phyloP scores from a whole-genome alignment of 2,329 filamentous ascomycete species.

The Colletotrichum australisinense region DNA sequence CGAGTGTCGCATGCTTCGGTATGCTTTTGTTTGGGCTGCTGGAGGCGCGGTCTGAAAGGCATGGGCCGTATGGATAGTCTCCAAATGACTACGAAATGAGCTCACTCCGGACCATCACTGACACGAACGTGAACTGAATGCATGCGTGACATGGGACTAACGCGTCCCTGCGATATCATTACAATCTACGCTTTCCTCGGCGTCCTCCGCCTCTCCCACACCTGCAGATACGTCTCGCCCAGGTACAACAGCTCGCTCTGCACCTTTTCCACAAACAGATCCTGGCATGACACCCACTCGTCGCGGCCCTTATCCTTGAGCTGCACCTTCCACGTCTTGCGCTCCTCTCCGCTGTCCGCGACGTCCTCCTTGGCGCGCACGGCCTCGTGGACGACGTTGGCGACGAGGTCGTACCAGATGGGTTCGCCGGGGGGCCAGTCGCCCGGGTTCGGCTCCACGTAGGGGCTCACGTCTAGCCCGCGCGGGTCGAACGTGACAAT shows the following conservation, averaged over 20 bases:
- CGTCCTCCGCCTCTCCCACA: conserved; percentile 88
- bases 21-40: conserved; percentile 7
- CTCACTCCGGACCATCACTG: background rate
- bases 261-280: conserved; percentile 91
- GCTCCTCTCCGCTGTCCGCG: conserved; percentile 87
- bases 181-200: conserved; percentile 46
- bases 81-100: conserved; percentile 34
- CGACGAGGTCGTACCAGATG: conserved; percentile 94
- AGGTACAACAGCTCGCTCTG: conserved; percentile 91
- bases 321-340: conserved; percentile 94
- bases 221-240: conserved; percentile 93
- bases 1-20: conserved; percentile 17
- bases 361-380: conserved; percentile 82
- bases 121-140: background rate
- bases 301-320: conserved; percentile 82
- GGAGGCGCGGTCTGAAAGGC: background rate
- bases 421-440: conserved; percentile 80
- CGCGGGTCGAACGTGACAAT: conserved; percentile 95
- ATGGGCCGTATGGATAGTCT: conserved; percentile 26
- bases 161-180: too few relatives aligned
- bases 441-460: conserved; percentile 86
- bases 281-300: conserved; percentile 94
- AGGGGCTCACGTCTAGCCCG: conserved; percentile 86
- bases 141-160: background rate
- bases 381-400: conserved; percentile 91